Percentiles rank a stretch among this genome's conserved stretches.
These are phyloP conservation scores for Naganishia antarctica DNA, from an alignment of 768 basidiomycete species.

Conservation along the genomic window DNA sequence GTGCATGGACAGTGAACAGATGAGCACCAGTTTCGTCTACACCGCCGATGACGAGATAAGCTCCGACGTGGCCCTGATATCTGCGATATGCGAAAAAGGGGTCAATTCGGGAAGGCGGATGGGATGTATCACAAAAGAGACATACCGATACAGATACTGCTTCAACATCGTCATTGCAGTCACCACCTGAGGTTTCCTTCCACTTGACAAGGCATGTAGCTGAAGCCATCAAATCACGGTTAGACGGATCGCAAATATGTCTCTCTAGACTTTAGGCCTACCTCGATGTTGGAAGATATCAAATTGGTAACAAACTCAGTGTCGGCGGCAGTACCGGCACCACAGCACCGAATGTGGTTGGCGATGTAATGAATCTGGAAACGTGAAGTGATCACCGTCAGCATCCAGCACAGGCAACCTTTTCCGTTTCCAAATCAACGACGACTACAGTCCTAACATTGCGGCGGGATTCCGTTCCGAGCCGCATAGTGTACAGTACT, in stretches of 20 bases:
- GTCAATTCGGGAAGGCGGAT: background rate
- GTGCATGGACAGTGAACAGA: constrained; percentile 90
- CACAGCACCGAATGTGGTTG: constrained; percentile 92
- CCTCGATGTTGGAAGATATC: constrained; percentile 90
- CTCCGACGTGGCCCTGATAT: constrained; percentile 88
- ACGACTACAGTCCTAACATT: no score
- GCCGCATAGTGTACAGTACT: no score
- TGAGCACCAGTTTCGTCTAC: constrained; percentile 92
- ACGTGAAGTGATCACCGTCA: background rate
- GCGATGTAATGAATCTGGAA: constrained; percentile 91
- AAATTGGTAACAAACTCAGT: constrained; percentile 73
- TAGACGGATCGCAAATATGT: background rate
- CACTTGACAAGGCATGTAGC: constrained; percentile 82
- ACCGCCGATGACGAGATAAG: constrained; percentile 91
- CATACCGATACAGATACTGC: constrained; percentile 76
- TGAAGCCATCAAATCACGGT: constrained; percentile 10
- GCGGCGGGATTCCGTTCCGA: no score
- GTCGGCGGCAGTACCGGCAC: constrained; percentile 98
- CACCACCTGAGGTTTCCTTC: constrained; percentile 84
- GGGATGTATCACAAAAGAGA: constrained; percentile 45
- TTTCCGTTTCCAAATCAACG: no score
- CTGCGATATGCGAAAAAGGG: constrained; percentile 52
- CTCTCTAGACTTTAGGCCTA: constrained; percentile 27
- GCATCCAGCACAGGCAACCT: background rate
- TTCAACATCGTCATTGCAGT: constrained; percentile 99